phyloP scores from a whole-genome alignment of 495 filamentous ascomycete species.

The Tetracladium marchalianum region DNA sequence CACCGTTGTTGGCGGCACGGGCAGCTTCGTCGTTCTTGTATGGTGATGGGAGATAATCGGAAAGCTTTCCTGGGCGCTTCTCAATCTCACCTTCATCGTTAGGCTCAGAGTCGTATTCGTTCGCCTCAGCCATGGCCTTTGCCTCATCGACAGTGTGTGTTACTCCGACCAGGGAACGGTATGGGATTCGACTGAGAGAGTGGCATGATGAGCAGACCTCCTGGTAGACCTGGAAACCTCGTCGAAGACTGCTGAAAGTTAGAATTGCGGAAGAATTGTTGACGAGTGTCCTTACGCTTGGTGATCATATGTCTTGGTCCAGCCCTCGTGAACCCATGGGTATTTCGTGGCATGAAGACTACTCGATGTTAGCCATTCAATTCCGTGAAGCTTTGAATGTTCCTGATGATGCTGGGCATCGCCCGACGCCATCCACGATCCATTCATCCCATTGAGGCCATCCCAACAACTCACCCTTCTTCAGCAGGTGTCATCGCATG shows the following conservation, averaged over 20 bases:
- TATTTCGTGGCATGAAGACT: constrained; percentile 88
- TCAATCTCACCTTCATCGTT: constrained; percentile 97
- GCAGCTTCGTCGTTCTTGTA: constrained; percentile 99
- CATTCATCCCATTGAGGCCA: constrained; percentile 2
- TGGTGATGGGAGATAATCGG: constrained; percentile 88
- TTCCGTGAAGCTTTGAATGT: constrained; percentile 19
- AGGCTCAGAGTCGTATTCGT: constrained; percentile 97
- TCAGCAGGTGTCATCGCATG: constrained; percentile 88
- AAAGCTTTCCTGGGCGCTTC: constrained; percentile 95
- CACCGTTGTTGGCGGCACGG: constrained; percentile 95
- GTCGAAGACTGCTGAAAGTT: constrained; percentile 62
- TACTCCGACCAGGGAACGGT: constrained; percentile 82
- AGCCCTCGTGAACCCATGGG: constrained; percentile 90
- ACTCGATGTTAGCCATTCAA: constrained; percentile 10
- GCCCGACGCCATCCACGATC: background rate
- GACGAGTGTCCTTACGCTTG: constrained; percentile 57
- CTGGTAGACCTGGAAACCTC: constrained; percentile 99
- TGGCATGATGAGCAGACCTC: constrained; percentile 98
- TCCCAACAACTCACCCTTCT: constrained; percentile 73
- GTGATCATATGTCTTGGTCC: constrained; percentile 93
- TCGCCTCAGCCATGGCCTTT: constrained; percentile 92
- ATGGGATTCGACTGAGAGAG: constrained; percentile 88
- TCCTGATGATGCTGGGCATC: background rate
- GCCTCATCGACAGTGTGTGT: constrained; percentile 94
- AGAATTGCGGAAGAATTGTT: constrained; percentile 15